These are phyloP conservation scores for Russula brevipes DNA, from an alignment of 768 basidiomycete species.

Conservation along the genomic window DNA sequence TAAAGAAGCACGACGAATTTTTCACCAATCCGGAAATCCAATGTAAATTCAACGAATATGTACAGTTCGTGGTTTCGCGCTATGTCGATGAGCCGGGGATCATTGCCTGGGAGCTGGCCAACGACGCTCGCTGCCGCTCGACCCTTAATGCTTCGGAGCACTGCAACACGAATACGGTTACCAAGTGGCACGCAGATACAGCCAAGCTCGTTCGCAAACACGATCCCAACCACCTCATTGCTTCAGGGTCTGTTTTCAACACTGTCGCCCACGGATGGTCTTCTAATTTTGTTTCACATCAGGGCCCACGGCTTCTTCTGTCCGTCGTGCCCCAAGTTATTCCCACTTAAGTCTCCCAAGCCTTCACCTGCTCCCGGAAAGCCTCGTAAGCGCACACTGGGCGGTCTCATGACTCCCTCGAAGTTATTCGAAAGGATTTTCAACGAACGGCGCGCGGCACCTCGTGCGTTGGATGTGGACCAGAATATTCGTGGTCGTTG, in stretches of 20 bases:
- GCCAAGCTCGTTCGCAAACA: conserved; percentile 25
- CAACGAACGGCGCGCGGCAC: conserved; percentile 19
- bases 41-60: conserved; percentile 17
- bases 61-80: conserved; percentile 18
- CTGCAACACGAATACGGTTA: conserved; percentile 32
- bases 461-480: conserved; percentile 1
- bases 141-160: conserved; percentile 12
- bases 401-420: conserved; percentile 23
- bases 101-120: conserved; percentile 25
- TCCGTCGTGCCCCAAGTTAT: conserved; percentile 32
- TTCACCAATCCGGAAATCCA: conserved; percentile 35
- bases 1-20: conserved; percentile 36
- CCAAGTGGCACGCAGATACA: conserved; percentile 32
- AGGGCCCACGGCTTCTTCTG: conserved; percentile 35
- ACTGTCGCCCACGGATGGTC: neutral
- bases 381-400: conserved; percentile 12
- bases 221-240: conserved; percentile 37
- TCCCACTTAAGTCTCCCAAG: conserved; percentile 15
- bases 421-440: conserved; percentile 21
- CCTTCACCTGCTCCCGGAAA: too few relatives aligned
- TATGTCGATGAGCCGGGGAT: conserved; percentile 11
- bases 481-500: conserved; percentile 28
- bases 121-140: conserved; percentile 25
- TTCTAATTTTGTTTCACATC: neutral
- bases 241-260: conserved; percentile 30